Percentiles rank a stretch among this genome's conserved stretches.
Conservation (phyloP, 2,329 filamentous ascomycete species). For the Claviceps africana region DNA sequence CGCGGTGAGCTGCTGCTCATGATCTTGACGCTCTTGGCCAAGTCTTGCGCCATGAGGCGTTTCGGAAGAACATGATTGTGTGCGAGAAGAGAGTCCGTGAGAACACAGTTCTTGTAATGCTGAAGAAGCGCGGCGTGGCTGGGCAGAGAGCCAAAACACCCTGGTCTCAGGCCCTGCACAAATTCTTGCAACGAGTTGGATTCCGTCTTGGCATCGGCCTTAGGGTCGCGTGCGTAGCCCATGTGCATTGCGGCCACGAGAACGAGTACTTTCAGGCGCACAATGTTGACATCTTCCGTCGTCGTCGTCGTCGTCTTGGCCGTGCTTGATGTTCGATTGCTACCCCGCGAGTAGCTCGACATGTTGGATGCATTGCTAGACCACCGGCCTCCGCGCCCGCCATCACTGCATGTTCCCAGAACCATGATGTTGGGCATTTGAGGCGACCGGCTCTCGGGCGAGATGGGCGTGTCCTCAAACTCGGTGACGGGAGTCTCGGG, state of each 20-base stretch:
- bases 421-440: conserved; percentile 80
- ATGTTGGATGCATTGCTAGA: conserved; percentile 68
- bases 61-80: conserved; percentile 33
- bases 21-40: conserved; percentile 64
- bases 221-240: conserved; percentile 54
- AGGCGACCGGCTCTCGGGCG: conserved; percentile 61
- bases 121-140: conserved; percentile 60
- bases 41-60: conserved; percentile 54
- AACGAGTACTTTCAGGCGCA: conserved; percentile 64
- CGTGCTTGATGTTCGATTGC: conserved; percentile 52
- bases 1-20: conserved; percentile 54
- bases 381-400: conserved; percentile 55
- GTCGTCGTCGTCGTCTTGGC: conserved; percentile 54
- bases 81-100: conserved; percentile 49
- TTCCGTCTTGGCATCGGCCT: conserved; percentile 29
- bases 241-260: conserved; percentile 76
- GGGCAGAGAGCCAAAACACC: conserved; percentile 61
- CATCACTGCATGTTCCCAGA: conserved; percentile 53
- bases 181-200: conserved; percentile 54
- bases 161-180: conserved; percentile 58
- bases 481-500: conserved; percentile 92
- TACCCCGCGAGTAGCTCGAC: conserved; percentile 64
- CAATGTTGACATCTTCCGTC: conserved; percentile 62
- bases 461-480: conserved; percentile 80
- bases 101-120: conserved; percentile 67